Conservation (phyloP, 768 basidiomycete species). For the Trametopsis cervina region DNA sequence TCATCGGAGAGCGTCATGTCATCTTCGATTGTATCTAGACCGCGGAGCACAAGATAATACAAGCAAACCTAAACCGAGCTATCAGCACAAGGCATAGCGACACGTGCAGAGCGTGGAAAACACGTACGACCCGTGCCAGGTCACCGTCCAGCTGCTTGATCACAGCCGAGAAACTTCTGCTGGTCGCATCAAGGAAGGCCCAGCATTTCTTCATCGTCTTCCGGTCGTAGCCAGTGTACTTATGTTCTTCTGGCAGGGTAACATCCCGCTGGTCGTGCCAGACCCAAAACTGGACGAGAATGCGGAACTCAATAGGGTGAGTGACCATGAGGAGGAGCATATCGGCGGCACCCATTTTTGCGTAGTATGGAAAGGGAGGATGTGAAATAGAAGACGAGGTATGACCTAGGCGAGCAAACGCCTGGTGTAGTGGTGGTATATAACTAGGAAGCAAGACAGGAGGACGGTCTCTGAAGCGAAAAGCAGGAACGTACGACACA, state of each 20-base stretch:
- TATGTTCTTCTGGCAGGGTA: slow-evolving; percentile 62
- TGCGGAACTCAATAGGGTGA: slow-evolving; percentile 79
- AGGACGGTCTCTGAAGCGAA: background rate
- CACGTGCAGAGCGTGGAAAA: slow-evolving; percentile 15
- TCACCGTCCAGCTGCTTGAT: slow-evolving; percentile 97
- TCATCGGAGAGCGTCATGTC: slow-evolving; percentile 93
- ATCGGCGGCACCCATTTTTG: slow-evolving; percentile 47
- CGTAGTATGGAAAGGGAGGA: slow-evolving; percentile 1
- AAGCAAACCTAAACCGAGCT: slow-evolving; percentile 63
- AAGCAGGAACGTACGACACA: slow-evolving; percentile 12
- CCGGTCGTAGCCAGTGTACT: slow-evolving; percentile 83
- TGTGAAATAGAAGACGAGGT: slow-evolving; percentile 1
- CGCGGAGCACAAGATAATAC: slow-evolving; percentile 92
- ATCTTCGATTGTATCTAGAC: slow-evolving; percentile 95
- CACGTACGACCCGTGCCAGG: slow-evolving; percentile 83
- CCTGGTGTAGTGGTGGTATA: background rate
- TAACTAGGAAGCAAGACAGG: slow-evolving; percentile 2
- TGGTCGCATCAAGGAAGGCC: slow-evolving; percentile 83
- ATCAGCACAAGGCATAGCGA: background rate
- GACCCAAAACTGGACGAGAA: slow-evolving; percentile 74
- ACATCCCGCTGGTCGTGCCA: slow-evolving; percentile 87
- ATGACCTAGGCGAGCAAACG: background rate
- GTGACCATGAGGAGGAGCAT: slow-evolving; percentile 66
- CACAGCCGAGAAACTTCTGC: slow-evolving; percentile 85
- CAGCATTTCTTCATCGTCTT: slow-evolving; percentile 84